phyloP scores from a whole-genome alignment of 768 basidiomycete species.

The Amanita phalloides region DNA sequence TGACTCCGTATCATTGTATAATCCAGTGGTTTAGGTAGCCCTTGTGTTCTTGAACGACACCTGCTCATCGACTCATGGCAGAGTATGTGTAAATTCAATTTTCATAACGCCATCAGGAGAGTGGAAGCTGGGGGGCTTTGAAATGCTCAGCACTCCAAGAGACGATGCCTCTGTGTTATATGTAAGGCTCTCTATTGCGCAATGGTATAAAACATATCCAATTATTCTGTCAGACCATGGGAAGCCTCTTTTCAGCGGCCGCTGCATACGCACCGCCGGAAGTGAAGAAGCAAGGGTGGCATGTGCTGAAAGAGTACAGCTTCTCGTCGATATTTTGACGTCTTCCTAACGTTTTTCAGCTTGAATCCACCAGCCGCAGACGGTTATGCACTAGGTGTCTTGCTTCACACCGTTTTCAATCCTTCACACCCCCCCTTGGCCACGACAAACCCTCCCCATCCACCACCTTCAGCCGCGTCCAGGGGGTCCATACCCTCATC shows the following conservation, averaged over 20 bases:
- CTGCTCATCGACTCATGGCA: slow-evolving; percentile 76
- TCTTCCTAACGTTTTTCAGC: slow-evolving; percentile 16
- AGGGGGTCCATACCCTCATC: slow-evolving; percentile 66
- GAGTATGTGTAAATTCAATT: slow-evolving; percentile 60
- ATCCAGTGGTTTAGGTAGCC: slow-evolving; percentile 49
- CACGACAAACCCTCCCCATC: slow-evolving; percentile 61
- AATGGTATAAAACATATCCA: slow-evolving; percentile 5
- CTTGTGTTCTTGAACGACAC: slow-evolving; percentile 85
- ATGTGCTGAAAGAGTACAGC: slow-evolving; percentile 66
- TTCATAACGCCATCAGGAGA: slow-evolving; percentile 92
- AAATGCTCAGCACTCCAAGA: slow-evolving; percentile 73
- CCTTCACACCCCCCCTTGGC: slow-evolving; percentile 63
- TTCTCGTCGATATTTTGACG: neutral
- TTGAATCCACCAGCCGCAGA: slow-evolving; percentile 58
- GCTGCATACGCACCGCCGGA: slow-evolving; percentile 68
- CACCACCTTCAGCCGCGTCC: slow-evolving; percentile 65
- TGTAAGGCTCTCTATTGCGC: slow-evolving; percentile 35
- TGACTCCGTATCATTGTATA: neutral
- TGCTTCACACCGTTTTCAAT: slow-evolving; percentile 85
- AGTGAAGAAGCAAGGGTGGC: slow-evolving; percentile 83
- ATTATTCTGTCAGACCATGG: slow-evolving; percentile 44
- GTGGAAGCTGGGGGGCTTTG: slow-evolving; percentile 95
- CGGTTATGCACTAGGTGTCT: slow-evolving; percentile 79
- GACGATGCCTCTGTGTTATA: slow-evolving; percentile 74
- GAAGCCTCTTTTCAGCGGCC: slow-evolving; percentile 50